A percentile compares a stretch with the other conserved stretches of the same genome.
phyloP scores from a whole-genome alignment of 768 basidiomycete species.

The Pisolithus orientalis region DNA sequence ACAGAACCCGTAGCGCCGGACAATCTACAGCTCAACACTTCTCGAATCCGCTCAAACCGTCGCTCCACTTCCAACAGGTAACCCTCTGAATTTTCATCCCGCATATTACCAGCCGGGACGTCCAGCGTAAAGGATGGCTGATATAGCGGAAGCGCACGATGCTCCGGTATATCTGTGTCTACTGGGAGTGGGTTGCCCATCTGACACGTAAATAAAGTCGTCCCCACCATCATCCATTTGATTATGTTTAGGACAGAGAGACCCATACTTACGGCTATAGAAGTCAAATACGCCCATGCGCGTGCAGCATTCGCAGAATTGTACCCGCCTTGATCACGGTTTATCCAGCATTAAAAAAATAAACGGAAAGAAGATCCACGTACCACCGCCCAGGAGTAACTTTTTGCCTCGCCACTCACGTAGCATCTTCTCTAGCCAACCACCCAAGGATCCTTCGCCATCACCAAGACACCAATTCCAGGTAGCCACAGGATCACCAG shows the following conservation, averaged over 20 bases:
- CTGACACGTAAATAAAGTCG: constrained; percentile 29
- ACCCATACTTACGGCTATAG: constrained; percentile 51
- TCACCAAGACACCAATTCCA: constrained; percentile 68
- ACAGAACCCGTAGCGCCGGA: neutral
- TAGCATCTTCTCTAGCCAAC: constrained; percentile 52
- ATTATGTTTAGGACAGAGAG: neutral
- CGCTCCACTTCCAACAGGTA: constrained; percentile 43
- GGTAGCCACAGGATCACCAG: constrained; percentile 72
- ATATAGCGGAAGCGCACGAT: constrained; percentile 64
- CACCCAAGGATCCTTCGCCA: constrained; percentile 56
- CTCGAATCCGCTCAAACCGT: constrained; percentile 32
- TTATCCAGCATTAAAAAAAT: constrained; percentile 1
- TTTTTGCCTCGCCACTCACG: constrained; percentile 55
- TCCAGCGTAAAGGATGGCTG: constrained; percentile 79
- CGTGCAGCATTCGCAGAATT: constrained; percentile 77
- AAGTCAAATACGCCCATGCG: constrained; percentile 81
- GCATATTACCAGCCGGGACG: constrained; percentile 65
- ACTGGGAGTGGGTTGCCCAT: constrained; percentile 45
- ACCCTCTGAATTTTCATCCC: constrained; percentile 62
- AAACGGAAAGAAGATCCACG: constrained; percentile 6
- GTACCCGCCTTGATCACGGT: constrained; percentile 62
- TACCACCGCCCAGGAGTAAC: constrained; percentile 74
- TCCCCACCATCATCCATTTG: neutral
- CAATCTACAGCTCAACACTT: constrained; percentile 6
- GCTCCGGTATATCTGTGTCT: constrained; percentile 71